Evolutionary conservation across 2,329 filamentous ascomycete species (phyloP), one percentile per base, ranked within the genome.

Genomic region (Aureobasidium melanogenum): DNA sequence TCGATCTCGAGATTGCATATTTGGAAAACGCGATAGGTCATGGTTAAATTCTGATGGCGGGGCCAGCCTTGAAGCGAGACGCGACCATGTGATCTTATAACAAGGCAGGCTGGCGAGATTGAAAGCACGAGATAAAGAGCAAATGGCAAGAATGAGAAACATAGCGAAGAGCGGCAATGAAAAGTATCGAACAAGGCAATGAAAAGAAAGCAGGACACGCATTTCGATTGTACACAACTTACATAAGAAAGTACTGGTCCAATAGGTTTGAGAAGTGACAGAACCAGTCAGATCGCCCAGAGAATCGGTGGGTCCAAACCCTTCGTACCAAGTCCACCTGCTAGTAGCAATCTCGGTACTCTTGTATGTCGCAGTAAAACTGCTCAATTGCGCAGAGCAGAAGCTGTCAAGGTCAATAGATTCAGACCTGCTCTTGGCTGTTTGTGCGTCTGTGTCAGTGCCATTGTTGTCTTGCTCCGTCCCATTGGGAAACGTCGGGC

Each of bases 241-340:
- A 64, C 63, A 64, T 2, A 58, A 51, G 34, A 59, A 62, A 9
- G 63, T 64, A 34, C 54, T 59, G 10, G 63, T 64, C 54, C 55
- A 64, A 26, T 61, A 57, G 14, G 60, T 59, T 44, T 60, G 55
- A 5, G 63, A 62, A 7, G 63, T 64, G 14, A 64, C 60, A 19
- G 59, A 51, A 32, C 62, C 62, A 22, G 55, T 64, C 38, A 64
- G 24, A 26, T 34, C 28, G 7, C 63, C 63, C 41, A 48, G 26
- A 15, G 60, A 60, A 32, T 64, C 60, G 14, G 63, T 64, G 10
- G 63, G 60, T 48, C 63, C 63, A 46, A 60, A 64, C 2, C 63
- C 63, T 60, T 64, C 63, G 41, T 64, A 64, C 57, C 63, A 61
- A 24, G 63, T 61, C 38, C 57, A 48, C 4, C 61, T 51, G 30